phyloP scores from a whole-genome alignment of 2,329 filamentous ascomycete species.

The Pseudogymnoascus sp. region DNA sequence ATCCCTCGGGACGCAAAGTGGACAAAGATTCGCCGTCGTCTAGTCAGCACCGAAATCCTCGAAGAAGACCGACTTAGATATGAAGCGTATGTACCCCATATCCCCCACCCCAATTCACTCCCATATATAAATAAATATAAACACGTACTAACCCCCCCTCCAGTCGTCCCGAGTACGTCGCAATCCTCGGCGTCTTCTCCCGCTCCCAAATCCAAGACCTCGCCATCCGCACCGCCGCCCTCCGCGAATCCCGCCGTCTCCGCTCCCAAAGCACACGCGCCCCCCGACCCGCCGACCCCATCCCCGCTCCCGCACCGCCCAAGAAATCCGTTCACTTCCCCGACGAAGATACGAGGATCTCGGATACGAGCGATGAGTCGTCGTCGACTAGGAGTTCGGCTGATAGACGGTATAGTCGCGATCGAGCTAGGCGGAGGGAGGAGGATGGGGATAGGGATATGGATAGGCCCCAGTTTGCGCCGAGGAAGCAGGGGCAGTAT shows the following conservation, averaged over 20 bases:
- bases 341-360: not conserved
- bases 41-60: conserved; percentile 53
- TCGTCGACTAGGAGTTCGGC: not conserved
- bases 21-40: conserved; percentile 49
- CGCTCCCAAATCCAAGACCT: conserved; percentile 46
- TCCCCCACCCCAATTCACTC: not conserved
- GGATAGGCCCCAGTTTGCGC: conserved; percentile 27
- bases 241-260: conserved; percentile 27
- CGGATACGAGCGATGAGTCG: not conserved
- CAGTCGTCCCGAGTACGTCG: conserved; percentile 49
- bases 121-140: not conserved
- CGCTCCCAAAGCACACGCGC: not conserved
- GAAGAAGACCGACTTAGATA: conserved; percentile 49
- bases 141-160: conserved; percentile 7
- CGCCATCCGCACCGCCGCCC: conserved; percentile 36
- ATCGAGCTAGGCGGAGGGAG: conserved; percentile 17
- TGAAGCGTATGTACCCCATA: conserved; percentile 37
- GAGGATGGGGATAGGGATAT: conserved; percentile 30
- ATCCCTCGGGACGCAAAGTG: conserved; percentile 52
- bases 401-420: not conserved
- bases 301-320: not conserved
- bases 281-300: not conserved
- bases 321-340: not conserved
- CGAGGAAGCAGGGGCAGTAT: conserved; percentile 4
- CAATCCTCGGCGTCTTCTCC: conserved; percentile 48